A percentile compares a stretch with the other conserved stretches of the same genome.
phyloP scores from a whole-genome alignment of 768 basidiomycete genomes.

The Gymnopilus junonius region DNA sequence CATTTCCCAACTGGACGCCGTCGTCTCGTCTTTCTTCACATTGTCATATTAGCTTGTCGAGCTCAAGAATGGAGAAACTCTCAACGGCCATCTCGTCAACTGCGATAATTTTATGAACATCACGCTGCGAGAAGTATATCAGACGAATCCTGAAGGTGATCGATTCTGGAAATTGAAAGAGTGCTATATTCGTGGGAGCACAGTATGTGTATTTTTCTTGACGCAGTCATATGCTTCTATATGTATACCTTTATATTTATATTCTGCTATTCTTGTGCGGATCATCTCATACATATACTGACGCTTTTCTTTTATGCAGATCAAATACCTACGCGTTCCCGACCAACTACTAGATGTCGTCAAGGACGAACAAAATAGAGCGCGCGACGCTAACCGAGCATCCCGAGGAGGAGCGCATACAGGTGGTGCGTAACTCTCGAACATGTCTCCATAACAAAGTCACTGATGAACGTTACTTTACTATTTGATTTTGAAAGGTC shows the following conservation, averaged over 20 bases:
- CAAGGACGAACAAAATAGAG: constrained; percentile 90
- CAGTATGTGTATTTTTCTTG: constrained; percentile 57
- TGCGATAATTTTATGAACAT: constrained; percentile 99
- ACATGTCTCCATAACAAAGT: not conserved
- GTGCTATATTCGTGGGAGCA: constrained; percentile 95
- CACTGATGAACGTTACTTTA: constrained; percentile 1
- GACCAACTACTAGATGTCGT: constrained; percentile 87
- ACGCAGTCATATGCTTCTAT: not conserved
- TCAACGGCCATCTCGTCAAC: constrained; percentile 98
- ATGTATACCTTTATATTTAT: not conserved
- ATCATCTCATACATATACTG: not conserved
- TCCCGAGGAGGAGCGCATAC: constrained; percentile 61
- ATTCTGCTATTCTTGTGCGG: not conserved
- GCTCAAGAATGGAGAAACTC: constrained; percentile 97
- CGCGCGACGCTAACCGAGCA: constrained; percentile 78
- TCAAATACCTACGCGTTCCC: constrained; percentile 96
- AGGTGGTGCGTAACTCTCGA: constrained; percentile 14
- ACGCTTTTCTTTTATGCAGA: constrained; percentile 48
- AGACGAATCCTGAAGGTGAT: constrained; percentile 93
- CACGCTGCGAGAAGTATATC: constrained; percentile 95
- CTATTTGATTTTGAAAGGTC: constrained; percentile 36
- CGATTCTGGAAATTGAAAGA: constrained; percentile 98
- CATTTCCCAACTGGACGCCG: not conserved
- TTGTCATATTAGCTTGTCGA: constrained; percentile 84
- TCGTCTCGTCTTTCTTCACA: not conserved